phyloP scores from a whole-genome alignment of 2,329 filamentous ascomycete species.

The Monilinia fructigena region DNA sequence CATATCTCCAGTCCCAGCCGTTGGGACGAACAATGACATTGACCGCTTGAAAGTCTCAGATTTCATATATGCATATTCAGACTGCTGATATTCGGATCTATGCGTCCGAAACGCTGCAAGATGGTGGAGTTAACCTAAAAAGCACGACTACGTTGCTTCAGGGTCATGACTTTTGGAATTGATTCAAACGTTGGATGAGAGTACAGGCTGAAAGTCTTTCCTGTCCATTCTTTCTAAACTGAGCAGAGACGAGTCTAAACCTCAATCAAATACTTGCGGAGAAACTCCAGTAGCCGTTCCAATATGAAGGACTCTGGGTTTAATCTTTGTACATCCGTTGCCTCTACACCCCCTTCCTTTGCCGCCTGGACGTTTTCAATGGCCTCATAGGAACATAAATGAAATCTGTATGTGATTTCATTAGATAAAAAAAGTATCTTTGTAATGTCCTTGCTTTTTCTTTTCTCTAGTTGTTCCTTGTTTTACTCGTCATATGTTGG shows the following conservation, averaged over 20 bases:
- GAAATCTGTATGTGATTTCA: not conserved
- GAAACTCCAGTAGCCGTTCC: not conserved
- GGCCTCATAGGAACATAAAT: not conserved
- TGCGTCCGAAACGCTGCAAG: not conserved
- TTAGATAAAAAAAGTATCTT: accelerated
- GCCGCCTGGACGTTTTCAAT: not conserved
- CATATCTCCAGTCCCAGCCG: not conserved
- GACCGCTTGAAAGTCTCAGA: not conserved
- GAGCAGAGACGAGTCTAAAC: not conserved
- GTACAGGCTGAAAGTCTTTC: not conserved
- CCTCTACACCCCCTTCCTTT: not conserved
- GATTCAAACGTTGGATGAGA: accelerated
- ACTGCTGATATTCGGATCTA: slow-evolving; percentile 7
- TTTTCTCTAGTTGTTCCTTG: not conserved
- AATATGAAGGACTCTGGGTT: not conserved
- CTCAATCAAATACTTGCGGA: not conserved
- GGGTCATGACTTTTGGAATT: not conserved
- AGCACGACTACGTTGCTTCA: not conserved
- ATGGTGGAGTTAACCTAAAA: not conserved
- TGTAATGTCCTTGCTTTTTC: not conserved
- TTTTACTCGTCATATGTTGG: not conserved
- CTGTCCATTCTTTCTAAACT: not conserved
- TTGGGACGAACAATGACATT: not conserved
- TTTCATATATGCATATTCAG: not conserved
- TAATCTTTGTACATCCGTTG: not conserved